Conservation (phyloP, 352 stramenopile species). For the Pythium dissimile region DNA sequence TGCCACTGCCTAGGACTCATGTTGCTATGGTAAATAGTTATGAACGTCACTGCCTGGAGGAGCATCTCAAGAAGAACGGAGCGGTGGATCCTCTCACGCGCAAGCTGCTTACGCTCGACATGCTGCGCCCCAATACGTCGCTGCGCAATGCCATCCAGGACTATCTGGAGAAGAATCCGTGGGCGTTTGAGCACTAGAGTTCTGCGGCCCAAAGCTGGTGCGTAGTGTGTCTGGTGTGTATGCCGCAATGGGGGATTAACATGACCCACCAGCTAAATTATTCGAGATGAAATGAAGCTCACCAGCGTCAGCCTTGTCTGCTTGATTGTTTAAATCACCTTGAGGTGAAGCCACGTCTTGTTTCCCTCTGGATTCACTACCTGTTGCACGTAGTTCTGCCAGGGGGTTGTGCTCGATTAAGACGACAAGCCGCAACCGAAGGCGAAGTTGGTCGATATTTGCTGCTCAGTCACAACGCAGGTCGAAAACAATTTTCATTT, state of each 20-base stretch:
- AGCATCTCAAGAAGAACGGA: conserved; percentile 65
- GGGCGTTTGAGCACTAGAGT: conserved; percentile 61
- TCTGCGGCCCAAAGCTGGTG: not conserved
- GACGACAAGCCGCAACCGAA: too few species aligned
- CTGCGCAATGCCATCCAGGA: conserved; percentile 70
- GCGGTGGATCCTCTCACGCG: conserved; percentile 70
- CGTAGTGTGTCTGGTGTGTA: too few species aligned
- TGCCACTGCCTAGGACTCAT: not conserved
- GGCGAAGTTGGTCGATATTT: too few species aligned
- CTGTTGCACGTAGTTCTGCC: too few species aligned
- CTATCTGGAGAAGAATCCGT: conserved; percentile 69
- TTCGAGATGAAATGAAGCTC: not conserved
- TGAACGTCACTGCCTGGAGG: conserved; percentile 62
- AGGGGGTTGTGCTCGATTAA: too few species aligned
- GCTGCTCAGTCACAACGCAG: too few species aligned
- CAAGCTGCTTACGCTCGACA: conserved; percentile 55
- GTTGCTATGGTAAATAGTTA: conserved; percentile 29
- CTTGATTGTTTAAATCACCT: too few species aligned
- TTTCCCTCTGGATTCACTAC: too few species aligned
- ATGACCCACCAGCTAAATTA: not conserved
- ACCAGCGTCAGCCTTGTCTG: too few species aligned
- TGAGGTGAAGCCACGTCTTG: too few species aligned
- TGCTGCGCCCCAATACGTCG: conserved; percentile 68
- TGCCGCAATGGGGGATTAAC: not conserved
- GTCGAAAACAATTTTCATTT: too few species aligned